phyloP scores from a whole-genome alignment of 768 basidiomycete genomes.

The Rubroboletus pulcherrimus region DNA sequence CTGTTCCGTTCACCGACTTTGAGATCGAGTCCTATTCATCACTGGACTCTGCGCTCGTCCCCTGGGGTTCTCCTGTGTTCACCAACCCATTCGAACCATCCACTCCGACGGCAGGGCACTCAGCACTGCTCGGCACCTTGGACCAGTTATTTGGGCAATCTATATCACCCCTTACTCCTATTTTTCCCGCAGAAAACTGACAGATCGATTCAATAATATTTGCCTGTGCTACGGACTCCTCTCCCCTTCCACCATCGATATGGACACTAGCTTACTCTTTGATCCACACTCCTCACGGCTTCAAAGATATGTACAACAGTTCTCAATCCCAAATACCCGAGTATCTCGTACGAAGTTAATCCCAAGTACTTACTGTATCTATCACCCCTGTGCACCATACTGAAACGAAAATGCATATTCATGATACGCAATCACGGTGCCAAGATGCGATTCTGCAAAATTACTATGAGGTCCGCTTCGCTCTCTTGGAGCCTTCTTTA shows the following conservation, averaged over 20 bases:
- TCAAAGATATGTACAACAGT: slow-evolving; percentile 2
- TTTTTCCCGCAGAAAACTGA: slow-evolving; percentile 10
- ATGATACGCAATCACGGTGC: neutral
- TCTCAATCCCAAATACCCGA: slow-evolving; percentile 5
- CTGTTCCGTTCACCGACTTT: slow-evolving; percentile 9
- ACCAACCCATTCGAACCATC: slow-evolving; percentile 27
- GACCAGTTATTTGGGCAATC: slow-evolving; percentile 32
- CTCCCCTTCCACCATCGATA: neutral
- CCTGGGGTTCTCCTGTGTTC: slow-evolving; percentile 29
- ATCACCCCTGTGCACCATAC: slow-evolving; percentile 2
- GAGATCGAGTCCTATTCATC: slow-evolving; percentile 8
- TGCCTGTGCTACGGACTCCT: neutral
- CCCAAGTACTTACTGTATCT: slow-evolving; percentile 21
- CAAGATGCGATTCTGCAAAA: neutral
- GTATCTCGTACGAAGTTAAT: slow-evolving; percentile 5
- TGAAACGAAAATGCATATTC: slow-evolving; percentile 1
- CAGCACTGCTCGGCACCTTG: slow-evolving; percentile 18
- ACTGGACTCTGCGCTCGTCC: slow-evolving; percentile 4
- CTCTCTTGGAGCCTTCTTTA: slow-evolving; percentile 28
- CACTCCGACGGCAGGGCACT: neutral
- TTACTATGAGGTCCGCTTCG: slow-evolving; percentile 22
- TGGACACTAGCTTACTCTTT: neutral
- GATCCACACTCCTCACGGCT: neutral
- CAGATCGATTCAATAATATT: slow-evolving; percentile 3
- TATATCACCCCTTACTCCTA: slow-evolving; percentile 22